phyloP scores from a whole-genome alignment of 1,284 basidiomycete genomes.

The Cryptococcus jaspeensis region DNA sequence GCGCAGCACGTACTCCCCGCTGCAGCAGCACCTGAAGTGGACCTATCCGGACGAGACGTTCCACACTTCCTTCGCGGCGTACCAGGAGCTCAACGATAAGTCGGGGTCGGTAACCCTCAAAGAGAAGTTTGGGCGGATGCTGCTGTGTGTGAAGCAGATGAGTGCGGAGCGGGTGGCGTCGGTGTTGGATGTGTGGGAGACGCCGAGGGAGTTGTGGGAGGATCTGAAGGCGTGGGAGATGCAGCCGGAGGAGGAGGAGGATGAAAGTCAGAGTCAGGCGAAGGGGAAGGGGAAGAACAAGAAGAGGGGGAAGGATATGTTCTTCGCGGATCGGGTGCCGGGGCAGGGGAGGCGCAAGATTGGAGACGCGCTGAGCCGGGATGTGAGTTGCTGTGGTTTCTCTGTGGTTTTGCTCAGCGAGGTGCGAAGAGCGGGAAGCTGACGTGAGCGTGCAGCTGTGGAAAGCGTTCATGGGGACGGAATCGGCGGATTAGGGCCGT shows the following conservation, averaged over 20 bases:
- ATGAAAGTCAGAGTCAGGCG: neutral
- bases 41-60: conserved; percentile 40
- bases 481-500: no score
- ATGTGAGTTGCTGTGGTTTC: no score
- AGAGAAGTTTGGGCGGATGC: conserved; percentile 57
- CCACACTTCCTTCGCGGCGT: conserved; percentile 54
- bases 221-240: conserved; percentile 39
- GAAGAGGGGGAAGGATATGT: conserved; percentile 33
- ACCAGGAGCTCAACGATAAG: conserved; percentile 56
- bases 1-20: conserved; percentile 33
- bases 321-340: conserved; percentile 46
- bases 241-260: conserved; percentile 10
- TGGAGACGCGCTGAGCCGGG: conserved; percentile 50
- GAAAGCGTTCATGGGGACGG: conserved; percentile 20
- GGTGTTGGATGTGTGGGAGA: conserved; percentile 55
- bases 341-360: conserved; percentile 51
- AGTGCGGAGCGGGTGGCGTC: conserved; percentile 56
- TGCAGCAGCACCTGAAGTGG: conserved; percentile 47
- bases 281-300: conserved; percentile 20
- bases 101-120: conserved; percentile 52
- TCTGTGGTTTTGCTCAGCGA: no score
- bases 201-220: conserved; percentile 51
- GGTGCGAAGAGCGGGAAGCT: no score
- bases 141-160: conserved; percentile 56
- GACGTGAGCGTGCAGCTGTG: conserved; percentile 10